phyloP scores from a whole-genome alignment of 495 filamentous ascomycete species.

The Tuber magnatum region DNA sequence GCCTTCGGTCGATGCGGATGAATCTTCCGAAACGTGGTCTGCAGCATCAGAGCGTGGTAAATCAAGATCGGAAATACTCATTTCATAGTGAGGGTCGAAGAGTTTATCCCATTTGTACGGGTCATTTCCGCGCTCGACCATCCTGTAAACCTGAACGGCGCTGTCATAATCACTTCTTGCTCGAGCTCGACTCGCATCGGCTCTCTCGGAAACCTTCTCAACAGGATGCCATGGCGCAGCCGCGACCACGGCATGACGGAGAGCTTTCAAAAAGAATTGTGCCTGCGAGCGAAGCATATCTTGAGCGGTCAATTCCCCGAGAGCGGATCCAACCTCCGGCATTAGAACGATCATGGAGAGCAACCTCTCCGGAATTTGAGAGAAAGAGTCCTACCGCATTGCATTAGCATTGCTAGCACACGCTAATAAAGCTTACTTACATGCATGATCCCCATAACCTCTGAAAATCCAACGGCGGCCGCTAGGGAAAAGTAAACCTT shows the following conservation, averaged over 20 bases:
- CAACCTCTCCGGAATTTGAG: constrained; percentile 3
- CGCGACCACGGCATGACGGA: constrained; percentile 12
- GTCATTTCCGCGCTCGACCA: constrained; percentile 7
- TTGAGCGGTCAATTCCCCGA: not conserved
- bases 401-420: constrained; percentile 5
- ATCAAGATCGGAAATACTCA: constrained; percentile 23
- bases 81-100: constrained; percentile 18
- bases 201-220: constrained; percentile 2
- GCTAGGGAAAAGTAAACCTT: constrained; percentile 29
- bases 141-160: constrained; percentile 16
- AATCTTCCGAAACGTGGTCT: constrained; percentile 3
- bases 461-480: constrained; percentile 16
- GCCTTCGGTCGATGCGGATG: not conserved
- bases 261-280: constrained; percentile 18
- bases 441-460: constrained; percentile 19
- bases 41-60: constrained; percentile 7
- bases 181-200: constrained; percentile 1
- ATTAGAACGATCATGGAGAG: constrained; percentile 1
- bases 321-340: constrained; percentile 4
- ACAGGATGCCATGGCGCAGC: constrained; percentile 17
- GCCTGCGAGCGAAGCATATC: not conserved
- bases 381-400: constrained; percentile 11
- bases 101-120: constrained; percentile 26
- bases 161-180: constrained; percentile 24
- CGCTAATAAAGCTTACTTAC: constrained; percentile 14